Base-by-base conservation (phyloP, 768 basidiomycete species). In the Xerocomellus dryophilus region DNA sequence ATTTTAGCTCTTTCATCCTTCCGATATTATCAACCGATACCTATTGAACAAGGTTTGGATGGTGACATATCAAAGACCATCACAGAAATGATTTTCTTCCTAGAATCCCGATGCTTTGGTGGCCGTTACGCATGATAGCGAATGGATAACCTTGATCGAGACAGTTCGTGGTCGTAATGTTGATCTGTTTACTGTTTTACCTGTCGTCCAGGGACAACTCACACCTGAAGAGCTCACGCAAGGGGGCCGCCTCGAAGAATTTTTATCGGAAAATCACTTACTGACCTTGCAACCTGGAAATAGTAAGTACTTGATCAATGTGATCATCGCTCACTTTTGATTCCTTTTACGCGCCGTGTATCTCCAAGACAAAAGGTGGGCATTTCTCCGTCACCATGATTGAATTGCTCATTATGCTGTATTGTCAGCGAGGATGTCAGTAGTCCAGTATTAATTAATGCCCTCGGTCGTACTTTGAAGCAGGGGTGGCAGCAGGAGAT, bases 121-220 rank as follows among this genome's bases (percentile, higher is more conserved):
- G 17, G 57, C 53, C 6, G 11, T 60, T 20, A 54, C 57, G 2
- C 59, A 60, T 41, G 56, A 59, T 35, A 41, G 9, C 0, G 45
- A 51, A 17, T 59, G 57, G 56, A 53, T 53, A 2, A 7, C 4
- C 8, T 35, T 58, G 49, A 17, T 60, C 5, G 27, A 54, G 18
- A 31, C 14, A 12, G 56, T 58, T 8, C 4, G 31, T 47, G 4
- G 5, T 43, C 25, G 21, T 44, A 11, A 7, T 17, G 10, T 29
- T 2, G 1, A 9, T 14, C 1, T 5, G 23, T 29, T 23, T 0
- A 11, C 4, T 11, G 14, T 17, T 27, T 40, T 0, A 49, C 12
- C 18, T n/a, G 8, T 23, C 2, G 1, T 32, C 14, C 21, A 57
- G 56, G 15, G 35, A 20, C 25, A 48, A 49, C 5, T 57, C 4